Conservation (phyloP, 495 filamentous ascomycete species). For the Penicillium odoratum region DNA sequence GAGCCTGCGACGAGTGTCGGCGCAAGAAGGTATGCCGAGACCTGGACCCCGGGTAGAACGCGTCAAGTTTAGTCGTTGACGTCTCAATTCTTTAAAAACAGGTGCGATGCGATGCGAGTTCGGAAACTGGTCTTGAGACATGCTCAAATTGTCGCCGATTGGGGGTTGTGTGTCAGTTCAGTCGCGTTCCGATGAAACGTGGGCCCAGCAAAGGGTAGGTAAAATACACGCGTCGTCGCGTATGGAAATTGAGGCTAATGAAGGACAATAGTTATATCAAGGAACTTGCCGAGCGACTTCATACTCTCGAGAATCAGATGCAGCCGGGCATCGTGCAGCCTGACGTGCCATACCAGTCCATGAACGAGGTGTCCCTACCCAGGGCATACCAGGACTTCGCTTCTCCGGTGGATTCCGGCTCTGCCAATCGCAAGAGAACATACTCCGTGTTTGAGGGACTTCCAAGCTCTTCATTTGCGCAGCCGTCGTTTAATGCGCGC, state of each 20-base stretch:
- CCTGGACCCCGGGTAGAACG: constrained; percentile 16
- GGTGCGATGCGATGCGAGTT: constrained; percentile 89
- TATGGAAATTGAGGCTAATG: constrained; percentile 23
- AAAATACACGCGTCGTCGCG: constrained; percentile 1
- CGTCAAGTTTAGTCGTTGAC: constrained; percentile 23
- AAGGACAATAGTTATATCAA: constrained; percentile 76
- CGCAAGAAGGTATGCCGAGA: constrained; percentile 72
- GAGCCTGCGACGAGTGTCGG: constrained; percentile 93
- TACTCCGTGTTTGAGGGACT: constrained; percentile 58
- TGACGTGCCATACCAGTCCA: constrained; percentile 46
- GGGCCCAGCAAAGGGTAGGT: constrained; percentile 91
- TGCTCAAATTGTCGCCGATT: constrained; percentile 87
- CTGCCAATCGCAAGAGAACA: constrained; percentile 53
- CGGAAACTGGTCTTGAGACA: constrained; percentile 72
- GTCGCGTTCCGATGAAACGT: constrained; percentile 89
- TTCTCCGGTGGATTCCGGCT: constrained; percentile 42
- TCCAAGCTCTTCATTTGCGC: constrained; percentile 46
- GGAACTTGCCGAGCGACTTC: constrained; percentile 85
- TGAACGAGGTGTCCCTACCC: constrained; percentile 48
- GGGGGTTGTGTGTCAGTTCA: constrained; percentile 78
- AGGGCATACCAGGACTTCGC: constrained; percentile 51
- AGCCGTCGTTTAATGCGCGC: constrained; percentile 45
- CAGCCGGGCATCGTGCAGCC: constrained; percentile 48
- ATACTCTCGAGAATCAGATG: constrained; percentile 74
- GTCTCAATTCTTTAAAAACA: constrained; percentile 27